Percentiles rank a stretch among this genome's conserved stretches.
Conservation (phyloP, 129 eudicot genomes). For the Solidago caesia region DNA sequence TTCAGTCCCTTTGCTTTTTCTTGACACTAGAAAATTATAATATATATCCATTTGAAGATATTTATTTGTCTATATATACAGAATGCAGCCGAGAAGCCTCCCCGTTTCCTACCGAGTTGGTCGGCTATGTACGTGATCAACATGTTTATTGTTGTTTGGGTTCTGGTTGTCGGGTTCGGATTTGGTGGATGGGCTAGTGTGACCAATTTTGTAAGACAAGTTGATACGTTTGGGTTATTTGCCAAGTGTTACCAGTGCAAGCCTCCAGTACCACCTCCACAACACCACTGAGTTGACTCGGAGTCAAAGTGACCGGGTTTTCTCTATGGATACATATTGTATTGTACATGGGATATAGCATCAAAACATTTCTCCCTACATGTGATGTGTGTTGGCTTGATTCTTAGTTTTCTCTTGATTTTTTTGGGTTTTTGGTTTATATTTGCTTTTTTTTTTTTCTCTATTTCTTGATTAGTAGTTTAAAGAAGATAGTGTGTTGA, state of each 20-base stretch:
- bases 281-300: slow-evolving; percentile 31
- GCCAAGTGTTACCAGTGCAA: slow-evolving; percentile 79
- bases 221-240: slow-evolving; percentile 72
- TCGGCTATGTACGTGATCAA: slow-evolving; percentile 55
- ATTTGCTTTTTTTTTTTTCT: slow-evolving; percentile 8
- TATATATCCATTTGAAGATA: background rate
- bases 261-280: slow-evolving; percentile 29
- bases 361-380: slow-evolving; percentile 26
- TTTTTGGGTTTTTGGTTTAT: slow-evolving; percentile 12
- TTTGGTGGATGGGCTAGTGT: slow-evolving; percentile 89
- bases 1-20: slow-evolving; percentile 12
- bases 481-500: slow-evolving; percentile 31
- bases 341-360: slow-evolving; percentile 29
- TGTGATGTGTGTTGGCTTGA: slow-evolving; percentile 35
- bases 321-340: slow-evolving; percentile 8
- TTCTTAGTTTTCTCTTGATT: slow-evolving; percentile 3
- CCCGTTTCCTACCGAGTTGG: slow-evolving; percentile 63
- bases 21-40: background rate
- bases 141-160: slow-evolving; percentile 70
- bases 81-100: slow-evolving; percentile 92
- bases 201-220: slow-evolving; percentile 64
- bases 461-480: slow-evolving; percentile 15
- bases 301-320: background rate
- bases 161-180: slow-evolving; percentile 73
- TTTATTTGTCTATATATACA: slow-evolving; percentile 19